Conservation (phyloP, 768 basidiomycete species). For the Leccinum subgranulosum region DNA sequence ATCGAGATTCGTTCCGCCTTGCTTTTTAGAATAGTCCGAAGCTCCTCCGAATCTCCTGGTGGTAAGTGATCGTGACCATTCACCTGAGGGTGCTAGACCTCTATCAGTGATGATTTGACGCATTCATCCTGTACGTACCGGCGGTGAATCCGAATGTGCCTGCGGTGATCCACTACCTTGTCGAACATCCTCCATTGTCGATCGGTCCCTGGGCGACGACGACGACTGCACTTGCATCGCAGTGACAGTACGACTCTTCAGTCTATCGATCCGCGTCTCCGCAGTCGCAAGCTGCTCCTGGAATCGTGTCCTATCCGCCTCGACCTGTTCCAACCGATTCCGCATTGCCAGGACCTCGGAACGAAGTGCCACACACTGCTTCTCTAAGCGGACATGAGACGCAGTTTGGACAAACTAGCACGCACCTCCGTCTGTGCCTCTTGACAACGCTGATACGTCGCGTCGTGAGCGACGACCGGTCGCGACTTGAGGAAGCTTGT, state of each 20-base stretch:
- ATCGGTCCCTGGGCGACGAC: slow-evolving; percentile 32
- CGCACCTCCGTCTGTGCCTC: slow-evolving; percentile 60
- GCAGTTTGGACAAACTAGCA: not conserved
- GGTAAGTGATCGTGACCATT: slow-evolving; percentile 41
- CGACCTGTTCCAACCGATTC: slow-evolving; percentile 47
- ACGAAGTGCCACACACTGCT: slow-evolving; percentile 54
- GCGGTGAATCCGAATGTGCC: slow-evolving; percentile 58
- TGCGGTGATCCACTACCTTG: slow-evolving; percentile 43
- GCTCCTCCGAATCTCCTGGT: slow-evolving; percentile 41
- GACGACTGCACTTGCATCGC: slow-evolving; percentile 42
- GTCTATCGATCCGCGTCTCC: slow-evolving; percentile 61
- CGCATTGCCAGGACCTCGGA: slow-evolving; percentile 55
- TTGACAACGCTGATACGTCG: slow-evolving; percentile 46
- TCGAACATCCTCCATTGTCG: slow-evolving; percentile 25
- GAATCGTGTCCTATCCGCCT: slow-evolving; percentile 47
- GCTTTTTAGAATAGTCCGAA: slow-evolving; percentile 24
- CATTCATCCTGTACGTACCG: slow-evolving; percentile 57
- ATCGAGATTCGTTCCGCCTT: slow-evolving; percentile 45
- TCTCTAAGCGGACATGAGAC: slow-evolving; percentile 9
- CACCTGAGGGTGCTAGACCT: slow-evolving; percentile 38
- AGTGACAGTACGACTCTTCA: slow-evolving; percentile 51
- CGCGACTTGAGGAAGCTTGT: slow-evolving; percentile 48
- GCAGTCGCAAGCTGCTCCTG: slow-evolving; percentile 50
- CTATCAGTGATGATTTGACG: slow-evolving; percentile 34
- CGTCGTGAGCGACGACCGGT: slow-evolving; percentile 34